phyloP scores from a whole-genome alignment of 164 flowering plant genomes.

The Stephania cephalantha region DNA sequence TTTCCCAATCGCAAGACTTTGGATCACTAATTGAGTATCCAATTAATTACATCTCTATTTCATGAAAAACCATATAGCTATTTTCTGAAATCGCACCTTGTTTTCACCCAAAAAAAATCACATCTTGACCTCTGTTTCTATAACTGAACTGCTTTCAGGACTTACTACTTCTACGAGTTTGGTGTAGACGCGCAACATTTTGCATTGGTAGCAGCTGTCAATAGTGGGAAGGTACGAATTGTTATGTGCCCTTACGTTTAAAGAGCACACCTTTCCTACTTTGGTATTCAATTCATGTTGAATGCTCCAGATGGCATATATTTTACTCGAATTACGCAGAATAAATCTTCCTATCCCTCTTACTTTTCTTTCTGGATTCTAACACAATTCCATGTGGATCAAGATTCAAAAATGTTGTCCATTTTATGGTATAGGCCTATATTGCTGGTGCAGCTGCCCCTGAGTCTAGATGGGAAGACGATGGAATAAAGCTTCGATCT shows the following conservation, averaged over 20 bases:
- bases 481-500: slow-evolving; percentile 84
- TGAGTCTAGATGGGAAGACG: slow-evolving; percentile 68
- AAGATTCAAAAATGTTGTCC: neutral
- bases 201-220: slow-evolving; percentile 81
- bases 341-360: neutral
- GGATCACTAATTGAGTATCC: neutral
- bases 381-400: neutral
- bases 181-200: slow-evolving; percentile 59
- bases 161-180: slow-evolving; percentile 86
- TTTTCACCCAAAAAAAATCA: neutral
- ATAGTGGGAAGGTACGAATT: slow-evolving; percentile 65
- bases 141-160: slow-evolving; percentile 42
- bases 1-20: no score
- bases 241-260: neutral
- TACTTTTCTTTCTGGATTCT: neutral
- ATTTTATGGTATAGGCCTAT: slow-evolving; percentile 37
- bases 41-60: neutral
- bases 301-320: neutral
- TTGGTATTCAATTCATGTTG: neutral
- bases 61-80: neutral
- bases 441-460: slow-evolving; percentile 92
- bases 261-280: neutral
- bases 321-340: neutral
- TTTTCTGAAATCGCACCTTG: neutral
- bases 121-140: neutral